Percentiles rank a stretch among this genome's conserved stretches.
Conservation (phyloP, 331 rosid species). For the Saraca asoca region DNA sequence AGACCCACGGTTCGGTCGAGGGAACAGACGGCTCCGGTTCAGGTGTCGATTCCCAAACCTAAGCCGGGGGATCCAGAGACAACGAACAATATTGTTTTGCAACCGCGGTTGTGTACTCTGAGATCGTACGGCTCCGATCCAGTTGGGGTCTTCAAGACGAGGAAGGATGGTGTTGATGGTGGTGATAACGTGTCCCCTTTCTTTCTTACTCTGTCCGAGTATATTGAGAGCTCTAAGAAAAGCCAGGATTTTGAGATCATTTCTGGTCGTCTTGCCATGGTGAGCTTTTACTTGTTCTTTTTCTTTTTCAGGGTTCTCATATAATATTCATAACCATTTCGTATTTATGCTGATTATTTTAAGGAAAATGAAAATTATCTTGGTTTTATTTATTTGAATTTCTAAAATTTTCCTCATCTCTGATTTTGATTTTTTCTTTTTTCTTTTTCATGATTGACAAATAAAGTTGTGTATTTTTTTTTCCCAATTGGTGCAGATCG, state of each 20-base stretch:
- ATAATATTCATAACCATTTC: too few relatives aligned
- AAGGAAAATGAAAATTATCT: too few relatives aligned
- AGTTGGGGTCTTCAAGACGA: constrained; percentile 39
- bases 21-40: constrained; percentile 39
- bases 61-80: constrained; percentile 43
- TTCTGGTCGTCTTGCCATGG: constrained; percentile 96
- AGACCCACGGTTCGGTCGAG: constrained; percentile 11
- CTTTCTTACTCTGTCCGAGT: constrained; percentile 72
- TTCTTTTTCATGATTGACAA: neutral
- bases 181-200: constrained; percentile 53
- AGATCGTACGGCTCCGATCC: constrained; percentile 79
- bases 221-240: constrained; percentile 75
- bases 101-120: constrained; percentile 79
- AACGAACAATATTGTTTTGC: constrained; percentile 56
- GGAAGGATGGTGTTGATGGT: constrained; percentile 32
- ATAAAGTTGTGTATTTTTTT: too few relatives aligned
- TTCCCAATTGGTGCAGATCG: constrained; percentile 62
- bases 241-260: constrained; percentile 89
- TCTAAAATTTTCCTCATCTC: too few relatives aligned
- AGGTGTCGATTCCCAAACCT: constrained; percentile 45
- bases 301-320: neutral
- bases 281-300: constrained; percentile 26
- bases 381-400: too few relatives aligned
- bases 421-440: too few relatives aligned
- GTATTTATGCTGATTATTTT: too few relatives aligned